Conservation (phyloP, 2,329 filamentous ascomycete genomes). For the Stromatinia cepivora region DNA sequence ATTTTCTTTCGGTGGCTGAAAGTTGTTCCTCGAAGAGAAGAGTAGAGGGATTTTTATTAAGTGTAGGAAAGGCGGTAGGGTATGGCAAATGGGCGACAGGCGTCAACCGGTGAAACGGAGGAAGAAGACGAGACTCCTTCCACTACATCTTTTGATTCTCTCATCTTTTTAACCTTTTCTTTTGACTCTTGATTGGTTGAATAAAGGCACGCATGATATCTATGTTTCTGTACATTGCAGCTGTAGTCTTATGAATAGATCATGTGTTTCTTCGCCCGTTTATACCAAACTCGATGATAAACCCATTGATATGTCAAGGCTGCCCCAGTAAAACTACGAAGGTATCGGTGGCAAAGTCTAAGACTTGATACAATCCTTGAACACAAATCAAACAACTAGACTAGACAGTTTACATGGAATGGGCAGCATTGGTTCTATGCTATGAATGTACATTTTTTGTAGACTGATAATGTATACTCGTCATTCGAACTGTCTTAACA, state of each 20-base stretch:
- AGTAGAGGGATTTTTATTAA: constrained; percentile 9
- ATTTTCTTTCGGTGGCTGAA: constrained; percentile 1
- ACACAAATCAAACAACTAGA: too few species aligned
- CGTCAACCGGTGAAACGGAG: constrained; percentile 4
- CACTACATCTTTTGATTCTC: constrained; percentile 16
- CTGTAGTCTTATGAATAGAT: constrained; percentile 38
- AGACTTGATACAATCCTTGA: not conserved
- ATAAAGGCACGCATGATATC: constrained; percentile 23
- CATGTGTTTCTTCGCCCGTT: constrained; percentile 27
- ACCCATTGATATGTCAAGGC: not conserved
- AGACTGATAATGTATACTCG: not conserved
- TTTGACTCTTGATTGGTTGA: constrained; percentile 28
- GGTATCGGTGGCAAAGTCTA: not conserved
- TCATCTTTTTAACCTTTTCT: constrained; percentile 14
- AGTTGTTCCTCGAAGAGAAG: constrained; percentile 17
- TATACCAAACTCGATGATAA: not conserved
- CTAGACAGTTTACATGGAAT: not conserved
- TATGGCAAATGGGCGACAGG: constrained; percentile 12
- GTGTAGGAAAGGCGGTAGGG: constrained; percentile 7
- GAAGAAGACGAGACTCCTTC: constrained; percentile 11
- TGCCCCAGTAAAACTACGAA: not conserved
- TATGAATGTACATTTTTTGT: not conserved
- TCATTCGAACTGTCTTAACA: not conserved
- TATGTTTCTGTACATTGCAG: constrained; percentile 36
- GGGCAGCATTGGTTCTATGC: not conserved